A percentile compares a stretch with the other conserved stretches of the same genome.
Conservation (phyloP, 495 filamentous ascomycete species). For the Tuber aestivum region DNA sequence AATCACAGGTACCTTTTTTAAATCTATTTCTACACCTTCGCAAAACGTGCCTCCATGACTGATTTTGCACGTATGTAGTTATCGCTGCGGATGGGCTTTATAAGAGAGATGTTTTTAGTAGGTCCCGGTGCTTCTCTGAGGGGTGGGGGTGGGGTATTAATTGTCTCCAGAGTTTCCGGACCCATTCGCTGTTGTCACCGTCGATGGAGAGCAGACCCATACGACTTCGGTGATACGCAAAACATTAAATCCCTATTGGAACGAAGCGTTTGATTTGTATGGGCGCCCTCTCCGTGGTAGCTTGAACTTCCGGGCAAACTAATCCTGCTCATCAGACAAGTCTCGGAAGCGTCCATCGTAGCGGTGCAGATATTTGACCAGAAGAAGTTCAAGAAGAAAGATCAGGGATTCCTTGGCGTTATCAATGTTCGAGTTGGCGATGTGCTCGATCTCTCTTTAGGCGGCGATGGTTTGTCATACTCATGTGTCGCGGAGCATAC, state of each 20-base stretch:
- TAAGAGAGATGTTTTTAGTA: constrained; percentile 98
- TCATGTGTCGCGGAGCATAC: neutral
- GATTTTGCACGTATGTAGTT: constrained; percentile 51
- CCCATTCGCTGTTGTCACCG: constrained; percentile 93
- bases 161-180: constrained; percentile 75
- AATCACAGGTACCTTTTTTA: constrained; percentile 55
- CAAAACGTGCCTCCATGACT: neutral
- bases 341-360: constrained; percentile 88
- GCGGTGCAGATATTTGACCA: constrained; percentile 98
- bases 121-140: constrained; percentile 44
- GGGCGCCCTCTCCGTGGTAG: constrained; percentile 34
- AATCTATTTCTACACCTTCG: constrained; percentile 24
- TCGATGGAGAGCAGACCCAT: constrained; percentile 92
- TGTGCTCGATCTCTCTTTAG: constrained; percentile 80
- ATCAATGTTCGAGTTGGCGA: constrained; percentile 94
- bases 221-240: constrained; percentile 94
- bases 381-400: constrained; percentile 99
- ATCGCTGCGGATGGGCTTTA: constrained; percentile 98
- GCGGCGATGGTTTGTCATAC: constrained; percentile 75
- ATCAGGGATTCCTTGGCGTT: constrained; percentile 94
- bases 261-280: constrained; percentile 96
- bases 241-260: constrained; percentile 98
- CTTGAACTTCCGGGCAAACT: constrained; percentile 5
- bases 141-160: constrained; percentile 27
- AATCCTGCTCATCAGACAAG: constrained; percentile 42